Conservation (phyloP, 305 asterid genomes). For the Fraxinus platypoda region DNA sequence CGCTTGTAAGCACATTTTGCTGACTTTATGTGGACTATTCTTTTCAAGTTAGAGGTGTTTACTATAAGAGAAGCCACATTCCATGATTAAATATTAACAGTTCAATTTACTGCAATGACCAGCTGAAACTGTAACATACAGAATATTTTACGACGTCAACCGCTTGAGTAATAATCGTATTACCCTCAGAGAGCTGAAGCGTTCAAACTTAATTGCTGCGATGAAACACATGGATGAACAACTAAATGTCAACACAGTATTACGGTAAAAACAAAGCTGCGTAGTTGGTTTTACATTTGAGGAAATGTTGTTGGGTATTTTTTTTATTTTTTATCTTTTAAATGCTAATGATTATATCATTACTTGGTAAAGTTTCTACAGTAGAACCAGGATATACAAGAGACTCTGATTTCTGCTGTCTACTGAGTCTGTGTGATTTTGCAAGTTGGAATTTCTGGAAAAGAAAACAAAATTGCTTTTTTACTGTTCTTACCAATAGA, state of each 20-base stretch:
- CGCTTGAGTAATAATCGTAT: constrained; percentile 81
- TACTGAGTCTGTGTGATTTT: neutral
- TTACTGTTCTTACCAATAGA: neutral
- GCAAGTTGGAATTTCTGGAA: neutral
- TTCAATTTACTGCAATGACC: constrained; percentile 44
- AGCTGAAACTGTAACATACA: neutral
- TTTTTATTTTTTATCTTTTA: neutral
- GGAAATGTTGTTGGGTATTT: neutral
- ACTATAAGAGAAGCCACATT: constrained; percentile 14
- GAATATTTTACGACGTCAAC: constrained; percentile 35
- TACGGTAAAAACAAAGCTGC: constrained; percentile 52
- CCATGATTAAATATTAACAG: constrained; percentile 34
- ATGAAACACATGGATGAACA: constrained; percentile 98
- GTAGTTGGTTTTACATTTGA: neutral
- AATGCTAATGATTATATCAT: constrained; percentile 7
- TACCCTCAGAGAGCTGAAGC: constrained; percentile 89
- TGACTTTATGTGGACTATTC: constrained; percentile 23
- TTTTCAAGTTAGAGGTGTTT: neutral
- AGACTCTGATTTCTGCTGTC: neutral
- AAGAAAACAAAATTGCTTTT: neutral
- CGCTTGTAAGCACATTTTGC: constrained; percentile 11
- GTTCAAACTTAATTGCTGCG: constrained; percentile 76
- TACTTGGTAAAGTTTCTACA: neutral
- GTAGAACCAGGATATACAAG: neutral
- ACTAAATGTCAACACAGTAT: constrained; percentile 91